Base-by-base conservation (phyloP, 805 yeast species). In the Kazachstania viticola region DNA sequence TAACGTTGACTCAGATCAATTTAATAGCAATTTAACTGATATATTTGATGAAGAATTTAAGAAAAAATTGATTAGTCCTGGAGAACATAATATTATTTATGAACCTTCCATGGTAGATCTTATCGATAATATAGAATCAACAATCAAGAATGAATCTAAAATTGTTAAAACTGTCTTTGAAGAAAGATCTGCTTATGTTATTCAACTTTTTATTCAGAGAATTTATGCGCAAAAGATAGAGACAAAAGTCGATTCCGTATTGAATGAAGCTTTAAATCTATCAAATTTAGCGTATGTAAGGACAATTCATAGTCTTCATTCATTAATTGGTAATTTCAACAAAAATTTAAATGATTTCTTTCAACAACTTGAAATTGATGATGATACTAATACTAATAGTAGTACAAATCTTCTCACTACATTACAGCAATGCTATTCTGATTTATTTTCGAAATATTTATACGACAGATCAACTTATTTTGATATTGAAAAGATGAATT, bases 211-310 rank as follows among this genome's bases (percentile, higher is more conserved):
- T 47, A 60, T 82, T 22, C 82, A 79, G 48, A 68, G 94, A 44
- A 64, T 80, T 9, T 81, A 78, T 56, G 85, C 79, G 0, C 88
- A 81, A 53, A 69, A 81, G 41, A 58, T 79, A 21, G 69, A 71
- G 40, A 62, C 70, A 14, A 65, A 71, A 44, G 61, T 76, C 13
- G 75, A 73, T 38, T 57, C 69, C 1, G 59, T 81, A 21, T 55
- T 85, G 21, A 73, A 68, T 31, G 71, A 67, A 34, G 76, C 95
- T 0, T 67, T 71, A 29, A 66, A 79, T 2, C 60, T 71, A 5
- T 72, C 82, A 16, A 64, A 74, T 3, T 58, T 85, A 31, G 79
- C 94, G 0, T 83, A 79, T 49, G 74, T 85, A 2, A 67, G 97
- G 46, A 67, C 78, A 1, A 56, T 88, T 21, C 81, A 83, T 54